These are phyloP conservation scores for Spergularia azorica DNA, from an alignment of 179 eudicot species.

Conservation along the genomic window DNA sequence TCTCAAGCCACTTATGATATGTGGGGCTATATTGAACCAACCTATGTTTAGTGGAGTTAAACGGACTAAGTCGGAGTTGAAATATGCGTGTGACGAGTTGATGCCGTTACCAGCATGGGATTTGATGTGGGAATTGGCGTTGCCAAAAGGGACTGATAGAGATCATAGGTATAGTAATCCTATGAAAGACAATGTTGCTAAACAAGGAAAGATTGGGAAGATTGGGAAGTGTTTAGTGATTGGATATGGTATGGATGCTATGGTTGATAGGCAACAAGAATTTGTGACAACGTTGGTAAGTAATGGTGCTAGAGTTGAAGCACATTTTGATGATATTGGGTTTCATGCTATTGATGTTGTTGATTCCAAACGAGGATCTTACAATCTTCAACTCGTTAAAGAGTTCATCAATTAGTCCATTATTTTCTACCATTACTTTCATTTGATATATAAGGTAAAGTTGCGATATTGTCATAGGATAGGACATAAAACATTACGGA, in stretches of 20 bases:
- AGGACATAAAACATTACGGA: too few species aligned
- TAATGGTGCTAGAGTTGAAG: conserved; percentile 65
- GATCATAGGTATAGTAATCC: conserved; percentile 79
- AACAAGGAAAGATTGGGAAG: conserved; percentile 31
- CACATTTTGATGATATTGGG: conserved; percentile 67
- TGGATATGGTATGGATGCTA: conserved; percentile 69
- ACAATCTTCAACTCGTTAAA: conserved; percentile 40
- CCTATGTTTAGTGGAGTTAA: conserved; percentile 66
- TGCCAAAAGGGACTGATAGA: conserved; percentile 61
- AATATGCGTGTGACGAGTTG: conserved; percentile 48
- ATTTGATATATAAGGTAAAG: too few species aligned
- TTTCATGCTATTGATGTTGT: conserved; percentile 66
- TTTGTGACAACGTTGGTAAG: conserved; percentile 58
- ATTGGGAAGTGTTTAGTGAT: conserved; percentile 64
- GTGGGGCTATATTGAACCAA: conserved; percentile 60
- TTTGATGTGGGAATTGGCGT: conserved; percentile 68
- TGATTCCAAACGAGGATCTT: conserved; percentile 44
- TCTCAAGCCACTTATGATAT: conserved; percentile 39
- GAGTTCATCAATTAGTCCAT: conserved; percentile 31
- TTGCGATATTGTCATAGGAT: too few species aligned
- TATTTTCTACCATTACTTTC: neutral
- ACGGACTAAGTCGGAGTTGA: conserved; percentile 60
- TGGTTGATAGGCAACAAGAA: conserved; percentile 71
- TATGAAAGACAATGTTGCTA: conserved; percentile 29
- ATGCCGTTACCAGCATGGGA: conserved; percentile 69